A percentile compares a stretch with the other conserved stretches of the same genome.
phyloP scores from a whole-genome alignment of 345 rosid genomes.

The Eucalyptus rudis region DNA sequence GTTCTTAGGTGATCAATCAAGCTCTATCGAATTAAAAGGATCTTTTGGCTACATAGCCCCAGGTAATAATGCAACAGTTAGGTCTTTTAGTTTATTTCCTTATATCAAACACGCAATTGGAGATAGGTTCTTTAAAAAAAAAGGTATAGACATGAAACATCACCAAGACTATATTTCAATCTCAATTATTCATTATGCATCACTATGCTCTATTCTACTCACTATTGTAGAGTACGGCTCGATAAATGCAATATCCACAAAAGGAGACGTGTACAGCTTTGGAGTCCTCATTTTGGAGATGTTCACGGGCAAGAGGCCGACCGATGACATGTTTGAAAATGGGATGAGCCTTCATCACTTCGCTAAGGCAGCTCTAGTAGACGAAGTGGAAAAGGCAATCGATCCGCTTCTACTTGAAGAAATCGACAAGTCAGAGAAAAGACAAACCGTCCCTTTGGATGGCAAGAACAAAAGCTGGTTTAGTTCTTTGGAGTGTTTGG shows the following conservation, averaged over 20 bases:
- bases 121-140: rapidly evolving
- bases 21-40: not conserved
- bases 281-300: not conserved
- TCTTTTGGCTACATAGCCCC: not conserved
- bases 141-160: not conserved
- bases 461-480: not conserved
- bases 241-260: rapidly evolving
- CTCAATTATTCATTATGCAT: too few relatives aligned
- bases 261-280: not conserved
- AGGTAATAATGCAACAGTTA: not conserved
- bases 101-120: too few relatives aligned
- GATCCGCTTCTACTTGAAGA: rapidly evolving
- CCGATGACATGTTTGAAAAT: not conserved
- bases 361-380: rapidly evolving
- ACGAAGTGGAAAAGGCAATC: not conserved
- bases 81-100: not conserved
- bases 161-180: not conserved
- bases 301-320: not conserved
- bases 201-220: not conserved
- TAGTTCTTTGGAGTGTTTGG: not conserved
- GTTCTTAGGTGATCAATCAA: rapidly evolving
- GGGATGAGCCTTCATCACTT: rapidly evolving
- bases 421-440: rapidly evolving
- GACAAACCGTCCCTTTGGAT: rapidly evolving
- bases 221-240: not conserved